A percentile compares a stretch with the other conserved stretches of the same genome.
Conservation (phyloP, 2,329 filamentous ascomycete species). For the Hypoxylon sp. region DNA sequence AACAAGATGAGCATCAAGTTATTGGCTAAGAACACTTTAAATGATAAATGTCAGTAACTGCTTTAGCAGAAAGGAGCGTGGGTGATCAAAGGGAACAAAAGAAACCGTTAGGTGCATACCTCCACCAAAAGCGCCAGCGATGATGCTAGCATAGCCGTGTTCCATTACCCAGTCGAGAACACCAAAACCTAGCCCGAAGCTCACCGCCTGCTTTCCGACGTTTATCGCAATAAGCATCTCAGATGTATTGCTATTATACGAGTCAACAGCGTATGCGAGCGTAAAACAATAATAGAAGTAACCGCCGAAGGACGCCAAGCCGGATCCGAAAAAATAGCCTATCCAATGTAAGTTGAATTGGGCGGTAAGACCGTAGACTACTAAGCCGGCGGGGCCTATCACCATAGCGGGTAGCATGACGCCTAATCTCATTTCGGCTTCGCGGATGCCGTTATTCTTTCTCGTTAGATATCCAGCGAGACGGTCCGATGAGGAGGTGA, state of each 20-base stretch:
- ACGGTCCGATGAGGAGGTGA: conserved; percentile 56
- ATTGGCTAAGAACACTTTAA: conserved; percentile 62
- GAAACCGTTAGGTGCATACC: neutral
- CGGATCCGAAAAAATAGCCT: conserved; percentile 65
- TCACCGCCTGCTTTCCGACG: conserved; percentile 70
- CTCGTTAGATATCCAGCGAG: conserved; percentile 58
- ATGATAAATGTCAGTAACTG: neutral
- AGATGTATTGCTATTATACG: conserved; percentile 70
- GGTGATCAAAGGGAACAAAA: neutral
- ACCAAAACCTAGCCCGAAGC: conserved; percentile 66
- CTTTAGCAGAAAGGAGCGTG: neutral
- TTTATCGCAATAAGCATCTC: conserved; percentile 75
- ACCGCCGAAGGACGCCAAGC: conserved; percentile 63
- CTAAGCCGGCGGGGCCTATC: conserved; percentile 55
- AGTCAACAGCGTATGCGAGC: conserved; percentile 73
- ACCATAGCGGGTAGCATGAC: conserved; percentile 55
- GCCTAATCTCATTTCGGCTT: conserved; percentile 61
- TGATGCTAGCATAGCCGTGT: conserved; percentile 66
- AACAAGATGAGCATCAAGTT: conserved; percentile 65
- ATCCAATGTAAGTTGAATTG: conserved; percentile 60
- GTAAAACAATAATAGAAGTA: conserved; percentile 72
- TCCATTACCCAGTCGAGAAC: conserved; percentile 66
- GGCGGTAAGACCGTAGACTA: conserved; percentile 58
- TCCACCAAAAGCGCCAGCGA: conserved; percentile 64
- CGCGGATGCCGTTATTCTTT: conserved; percentile 59